phyloP scores from a whole-genome alignment of 176 grass and related monocot genomes.

The Tuctoria greenei region DNA sequence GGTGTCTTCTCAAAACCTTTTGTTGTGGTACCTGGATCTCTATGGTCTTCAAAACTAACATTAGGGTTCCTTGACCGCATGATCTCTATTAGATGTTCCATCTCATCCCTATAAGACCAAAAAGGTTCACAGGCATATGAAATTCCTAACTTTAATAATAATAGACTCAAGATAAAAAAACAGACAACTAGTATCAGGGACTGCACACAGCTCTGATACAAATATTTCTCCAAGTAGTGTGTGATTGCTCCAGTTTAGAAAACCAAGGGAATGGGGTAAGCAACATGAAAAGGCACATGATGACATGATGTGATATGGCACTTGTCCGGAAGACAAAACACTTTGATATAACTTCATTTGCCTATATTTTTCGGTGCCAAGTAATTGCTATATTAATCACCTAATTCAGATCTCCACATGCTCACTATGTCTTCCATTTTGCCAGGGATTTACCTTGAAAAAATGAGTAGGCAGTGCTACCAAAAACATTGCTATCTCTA shows the following conservation, averaged over 20 bases:
- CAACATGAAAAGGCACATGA: not conserved
- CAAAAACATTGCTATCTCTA: not conserved
- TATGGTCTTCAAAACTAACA: slow-evolving; percentile 31
- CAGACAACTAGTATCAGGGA: slow-evolving; percentile 12
- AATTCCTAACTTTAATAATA: slow-evolving; percentile 18
- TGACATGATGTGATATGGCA: not conserved
- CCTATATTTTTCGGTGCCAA: not conserved
- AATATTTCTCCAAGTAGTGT: not conserved
- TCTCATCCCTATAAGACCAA: slow-evolving; percentile 52
- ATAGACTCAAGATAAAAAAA: not conserved
- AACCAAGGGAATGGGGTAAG: not conserved
- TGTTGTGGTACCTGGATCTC: slow-evolving; percentile 9
- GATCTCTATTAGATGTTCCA: slow-evolving; percentile 45
- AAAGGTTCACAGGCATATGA: slow-evolving; percentile 21
- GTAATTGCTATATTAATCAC: not conserved
- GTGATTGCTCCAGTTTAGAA: slow-evolving; percentile 22
- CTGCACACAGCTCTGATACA: not conserved
- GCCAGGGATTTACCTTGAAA: not conserved
- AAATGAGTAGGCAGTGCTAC: not conserved
- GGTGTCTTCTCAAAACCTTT: slow-evolving; percentile 37
- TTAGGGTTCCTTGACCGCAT: slow-evolving; percentile 50
- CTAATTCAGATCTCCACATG: not conserved
- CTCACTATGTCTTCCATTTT: not conserved
- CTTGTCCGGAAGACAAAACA: not conserved
- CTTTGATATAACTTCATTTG: not conserved